phyloP scores from a whole-genome alignment of 2,329 filamentous ascomycete genomes.

The Cryphonectria nitschkei region DNA sequence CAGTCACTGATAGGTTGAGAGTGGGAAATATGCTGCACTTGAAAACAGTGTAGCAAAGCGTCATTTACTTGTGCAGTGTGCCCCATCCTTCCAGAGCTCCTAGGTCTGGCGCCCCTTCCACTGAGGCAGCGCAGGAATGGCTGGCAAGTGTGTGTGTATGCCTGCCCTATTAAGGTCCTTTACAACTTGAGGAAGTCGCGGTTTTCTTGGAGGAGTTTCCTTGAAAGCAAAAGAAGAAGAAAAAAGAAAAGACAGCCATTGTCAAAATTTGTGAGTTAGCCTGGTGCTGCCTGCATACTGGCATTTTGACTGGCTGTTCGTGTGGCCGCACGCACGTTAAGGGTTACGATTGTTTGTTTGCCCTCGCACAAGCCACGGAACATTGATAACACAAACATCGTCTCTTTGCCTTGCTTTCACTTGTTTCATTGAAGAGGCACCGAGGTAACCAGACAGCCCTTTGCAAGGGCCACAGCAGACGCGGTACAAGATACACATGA shows the following conservation, averaged over 20 bases:
- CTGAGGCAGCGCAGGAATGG: neutral
- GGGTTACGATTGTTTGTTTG: constrained; percentile 17
- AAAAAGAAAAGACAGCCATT: neutral
- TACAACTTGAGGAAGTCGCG: neutral
- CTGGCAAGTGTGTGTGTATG: too few relatives aligned
- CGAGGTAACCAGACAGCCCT: neutral
- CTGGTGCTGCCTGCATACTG: neutral
- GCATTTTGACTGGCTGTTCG: neutral
- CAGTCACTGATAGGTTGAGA: too few relatives aligned
- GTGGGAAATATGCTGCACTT: neutral
- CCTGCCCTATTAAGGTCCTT: neutral
- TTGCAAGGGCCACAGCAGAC: constrained; percentile 2
- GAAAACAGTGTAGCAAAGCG: neutral
- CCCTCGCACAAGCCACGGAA: constrained; percentile 10
- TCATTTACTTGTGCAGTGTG: neutral
- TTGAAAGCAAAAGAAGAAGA: neutral
- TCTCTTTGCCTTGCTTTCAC: neutral
- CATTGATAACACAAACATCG: constrained; percentile 7
- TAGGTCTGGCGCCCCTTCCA: neutral
- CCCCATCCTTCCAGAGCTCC: neutral
- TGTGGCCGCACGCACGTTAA: neutral
- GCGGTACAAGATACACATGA: constrained; percentile 2
- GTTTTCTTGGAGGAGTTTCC: neutral
- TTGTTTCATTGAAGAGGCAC: constrained; percentile 12
- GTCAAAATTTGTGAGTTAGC: neutral